These are phyloP conservation scores for Phytopythium cucurbitacearum DNA, from an alignment of 352 stramenopile species.

Conservation along the genomic window DNA sequence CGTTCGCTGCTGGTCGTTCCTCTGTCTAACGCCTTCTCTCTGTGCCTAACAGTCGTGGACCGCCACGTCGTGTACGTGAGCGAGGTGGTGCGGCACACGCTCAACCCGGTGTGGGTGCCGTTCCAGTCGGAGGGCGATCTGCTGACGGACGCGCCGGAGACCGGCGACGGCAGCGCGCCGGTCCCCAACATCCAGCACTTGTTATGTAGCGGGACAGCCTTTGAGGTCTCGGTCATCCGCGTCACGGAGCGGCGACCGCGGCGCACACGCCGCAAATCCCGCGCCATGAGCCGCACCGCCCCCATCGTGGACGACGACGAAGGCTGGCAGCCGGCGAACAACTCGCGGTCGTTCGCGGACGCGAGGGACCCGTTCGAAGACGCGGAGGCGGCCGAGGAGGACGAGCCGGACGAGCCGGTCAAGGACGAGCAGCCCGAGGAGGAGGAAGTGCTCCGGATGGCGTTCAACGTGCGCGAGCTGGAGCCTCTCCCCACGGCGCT, in stretches of 20 bases:
- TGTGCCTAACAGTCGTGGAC: constrained; percentile 45
- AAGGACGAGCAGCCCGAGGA: constrained; percentile 17
- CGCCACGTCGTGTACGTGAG: constrained; percentile 67
- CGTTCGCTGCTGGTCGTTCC: neutral
- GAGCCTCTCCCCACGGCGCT: constrained; percentile 58
- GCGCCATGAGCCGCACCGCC: constrained; percentile 28
- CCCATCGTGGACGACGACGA: constrained; percentile 38
- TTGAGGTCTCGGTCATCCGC: constrained; percentile 65
- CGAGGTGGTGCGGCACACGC: constrained; percentile 58
- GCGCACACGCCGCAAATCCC: constrained; percentile 44
- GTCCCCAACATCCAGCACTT: constrained; percentile 28
- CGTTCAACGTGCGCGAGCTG: constrained; percentile 64
- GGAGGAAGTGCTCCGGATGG: constrained; percentile 57
- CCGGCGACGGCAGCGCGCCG: constrained; percentile 11
- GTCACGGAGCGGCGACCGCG: constrained; percentile 45
- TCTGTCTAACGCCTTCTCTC: neutral
- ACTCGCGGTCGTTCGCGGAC: constrained; percentile 37
- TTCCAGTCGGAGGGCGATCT: constrained; percentile 50
- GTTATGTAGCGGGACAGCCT: constrained; percentile 44
- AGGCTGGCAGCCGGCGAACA: constrained; percentile 31
- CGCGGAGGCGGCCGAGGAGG: constrained; percentile 19
- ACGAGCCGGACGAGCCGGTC: constrained; percentile 12
- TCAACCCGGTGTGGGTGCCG: constrained; percentile 81
- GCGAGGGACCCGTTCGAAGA: constrained; percentile 28
- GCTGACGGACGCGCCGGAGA: constrained; percentile 3